Base-by-base conservation (phyloP, 2,329 filamentous ascomycete species). In the Paramyrothecium roridum region DNA sequence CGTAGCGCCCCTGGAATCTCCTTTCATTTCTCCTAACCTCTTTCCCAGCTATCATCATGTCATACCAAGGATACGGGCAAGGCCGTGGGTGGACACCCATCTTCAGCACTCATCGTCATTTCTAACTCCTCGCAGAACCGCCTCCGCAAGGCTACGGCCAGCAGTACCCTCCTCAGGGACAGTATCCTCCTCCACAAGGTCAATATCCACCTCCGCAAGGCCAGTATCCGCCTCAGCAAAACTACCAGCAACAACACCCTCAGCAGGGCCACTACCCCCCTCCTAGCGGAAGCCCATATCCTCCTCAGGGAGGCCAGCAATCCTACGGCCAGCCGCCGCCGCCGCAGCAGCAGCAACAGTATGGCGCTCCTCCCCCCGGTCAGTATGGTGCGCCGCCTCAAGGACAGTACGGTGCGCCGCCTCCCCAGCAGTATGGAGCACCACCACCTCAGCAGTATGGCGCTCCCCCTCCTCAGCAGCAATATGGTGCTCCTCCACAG, bases 301-400 rank as follows among this genome's bases (percentile, higher is more conserved):
- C 70, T 48, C 69, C 65, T 58, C 64, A 68, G 55, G 65, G 64
- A 30, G 71, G 58, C 54, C 70, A 65, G 54, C 70, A 65, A 48
- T 64, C 65, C 58, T 65, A 69, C 16, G 68, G 67, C 45, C 71
- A 71, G 43, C 72, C 74, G 40, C 71, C 72, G 40, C 68, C 63
- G 21, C 63, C 63, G 40, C 62, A 62, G 19, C 65, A 65, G 40
- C 62, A 62, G 19, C 65, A 65, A 45, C 37, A 43, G 37, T 72
- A 70, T 51, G 67, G 67, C 19, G 65, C 68, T 48, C 70, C 65
- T 54, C 70, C 73, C 7, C 64, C 67, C 1, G 69, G 66, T 10
- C 68, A 70, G 26, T 79, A 78, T 52, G 75, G 74, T 30, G 71
- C 73, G 21, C 76, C 77, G 21, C 70, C 77, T 43, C 67, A 65